phyloP scores from a whole-genome alignment of 805 yeast genomes.

The Ogataea degrootiae region DNA sequence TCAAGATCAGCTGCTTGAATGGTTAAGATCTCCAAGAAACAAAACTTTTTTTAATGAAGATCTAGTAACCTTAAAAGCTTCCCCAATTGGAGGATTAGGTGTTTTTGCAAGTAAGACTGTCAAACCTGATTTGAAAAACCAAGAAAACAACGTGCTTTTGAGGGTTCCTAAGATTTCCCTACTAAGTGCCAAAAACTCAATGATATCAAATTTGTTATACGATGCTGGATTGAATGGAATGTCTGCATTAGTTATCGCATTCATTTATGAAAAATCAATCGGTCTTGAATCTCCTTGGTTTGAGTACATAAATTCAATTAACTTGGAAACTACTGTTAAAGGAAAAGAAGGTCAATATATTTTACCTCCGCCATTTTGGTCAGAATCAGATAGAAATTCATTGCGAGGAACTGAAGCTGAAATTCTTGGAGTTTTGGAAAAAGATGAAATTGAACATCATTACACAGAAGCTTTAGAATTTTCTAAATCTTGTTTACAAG shows the following conservation, averaged over 20 bases:
- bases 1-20: constrained; percentile 33
- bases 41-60: constrained; percentile 52
- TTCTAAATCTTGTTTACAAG: constrained; percentile 28
- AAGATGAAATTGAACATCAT: constrained; percentile 36
- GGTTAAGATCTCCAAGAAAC: constrained; percentile 46
- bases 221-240: constrained; percentile 63
- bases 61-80: constrained; percentile 38
- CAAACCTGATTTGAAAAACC: constrained; percentile 30
- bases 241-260: constrained; percentile 61
- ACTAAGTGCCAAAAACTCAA: constrained; percentile 53
- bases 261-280: constrained; percentile 61
- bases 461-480: constrained; percentile 38
- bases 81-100: constrained; percentile 64
- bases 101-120: constrained; percentile 54
- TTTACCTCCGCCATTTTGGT: constrained; percentile 68
- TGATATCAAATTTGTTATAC: constrained; percentile 58
- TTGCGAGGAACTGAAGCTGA: constrained; percentile 61
- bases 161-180: constrained; percentile 60
- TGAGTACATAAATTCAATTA: constrained; percentile 54
- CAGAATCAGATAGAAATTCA: constrained; percentile 37
- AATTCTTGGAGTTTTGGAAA: constrained; percentile 53
- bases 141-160: constrained; percentile 34
- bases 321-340: constrained; percentile 24
- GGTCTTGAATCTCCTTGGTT: constrained; percentile 78
- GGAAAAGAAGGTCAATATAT: constrained; percentile 28